phyloP scores from a whole-genome alignment of 1,284 basidiomycete species.

The Ustilago vetiveriae region DNA sequence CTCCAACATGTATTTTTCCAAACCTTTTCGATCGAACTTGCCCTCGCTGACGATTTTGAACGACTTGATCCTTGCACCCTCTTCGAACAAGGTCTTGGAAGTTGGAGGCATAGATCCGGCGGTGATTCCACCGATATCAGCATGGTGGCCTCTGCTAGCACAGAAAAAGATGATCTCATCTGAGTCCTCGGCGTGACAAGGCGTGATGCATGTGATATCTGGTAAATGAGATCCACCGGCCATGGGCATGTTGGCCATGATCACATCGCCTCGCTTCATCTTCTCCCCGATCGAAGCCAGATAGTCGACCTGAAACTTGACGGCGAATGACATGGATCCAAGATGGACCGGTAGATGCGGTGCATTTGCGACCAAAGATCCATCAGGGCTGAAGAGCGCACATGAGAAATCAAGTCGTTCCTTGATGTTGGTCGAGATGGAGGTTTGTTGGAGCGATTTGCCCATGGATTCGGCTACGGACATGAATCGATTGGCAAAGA shows the following conservation, averaged over 20 bases:
- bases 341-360: constrained; percentile 80
- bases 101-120: constrained; percentile 93
- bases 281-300: constrained; percentile 69
- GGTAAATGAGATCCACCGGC: constrained; percentile 77
- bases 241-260: constrained; percentile 88
- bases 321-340: constrained; percentile 73
- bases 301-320: constrained; percentile 86
- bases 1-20: constrained; percentile 84
- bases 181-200: constrained; percentile 76
- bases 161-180: constrained; percentile 88
- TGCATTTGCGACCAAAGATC: constrained; percentile 89
- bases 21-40: constrained; percentile 78
- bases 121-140: constrained; percentile 75
- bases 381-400: constrained; percentile 87
- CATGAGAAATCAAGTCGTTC: constrained; percentile 86
- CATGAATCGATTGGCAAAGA: constrained; percentile 93
- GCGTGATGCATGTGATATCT: constrained; percentile 88
- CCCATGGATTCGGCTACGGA: constrained; percentile 93
- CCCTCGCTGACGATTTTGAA: constrained; percentile 92
- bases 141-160: constrained; percentile 82
- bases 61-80: constrained; percentile 89
- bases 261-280: constrained; percentile 82
- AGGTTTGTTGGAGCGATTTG: constrained; percentile 82
- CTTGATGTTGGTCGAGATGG: constrained; percentile 90
- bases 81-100: constrained; percentile 87